Evolutionary conservation across 345 rosid genomes (phyloP), one percentile per base, ranked within the genome.

Genomic region (Brassica juncea): DNA sequence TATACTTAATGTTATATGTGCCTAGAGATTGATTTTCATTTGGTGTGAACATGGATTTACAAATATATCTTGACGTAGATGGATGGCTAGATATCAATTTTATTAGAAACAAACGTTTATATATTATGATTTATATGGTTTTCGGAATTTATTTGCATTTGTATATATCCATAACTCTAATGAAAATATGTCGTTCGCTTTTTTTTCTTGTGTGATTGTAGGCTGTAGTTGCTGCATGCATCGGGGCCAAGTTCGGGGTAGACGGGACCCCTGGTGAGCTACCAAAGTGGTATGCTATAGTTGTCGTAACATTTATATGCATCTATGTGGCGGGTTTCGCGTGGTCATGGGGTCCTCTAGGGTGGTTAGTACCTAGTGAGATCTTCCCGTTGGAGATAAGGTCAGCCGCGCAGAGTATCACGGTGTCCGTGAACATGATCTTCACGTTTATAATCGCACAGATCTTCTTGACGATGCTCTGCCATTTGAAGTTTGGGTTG

Each of bases 281-380:
- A 31, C 79, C 85, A 35, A 82, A 78, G 65, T 74, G 79, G 79
- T 78, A 82, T 57, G 85, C 85, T n/a, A 75, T 78, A n/a, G 77
- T 78, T 4, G 79, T 82, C 49, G 79, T 82, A 59, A 74, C 79
- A 0, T 82, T 82, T 15, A 82, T 82, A 14, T 82, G 85, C 80
- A 78, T 78, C 27, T 82, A 82, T 1, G 85, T 82, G 31, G 85
- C 85, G 10, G 85, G 82, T 63, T 82, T 82, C 47, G 82, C 85
- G 2, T 82, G 85, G 85, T 82, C 85, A 0, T 82, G 85, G 85
- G 85, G 85, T 4, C 85, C 85, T 0, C 30, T 82, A 70, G 85
- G 85, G 12, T 82, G 85, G 85, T 78, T 82, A 71, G 85, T 82
- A 14, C 85, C 82, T 1, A 82, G 85, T 74, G 85, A 82, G 65